phyloP scores from a whole-genome alignment of 768 basidiomycete species.

The Tylopilus felleus region DNA sequence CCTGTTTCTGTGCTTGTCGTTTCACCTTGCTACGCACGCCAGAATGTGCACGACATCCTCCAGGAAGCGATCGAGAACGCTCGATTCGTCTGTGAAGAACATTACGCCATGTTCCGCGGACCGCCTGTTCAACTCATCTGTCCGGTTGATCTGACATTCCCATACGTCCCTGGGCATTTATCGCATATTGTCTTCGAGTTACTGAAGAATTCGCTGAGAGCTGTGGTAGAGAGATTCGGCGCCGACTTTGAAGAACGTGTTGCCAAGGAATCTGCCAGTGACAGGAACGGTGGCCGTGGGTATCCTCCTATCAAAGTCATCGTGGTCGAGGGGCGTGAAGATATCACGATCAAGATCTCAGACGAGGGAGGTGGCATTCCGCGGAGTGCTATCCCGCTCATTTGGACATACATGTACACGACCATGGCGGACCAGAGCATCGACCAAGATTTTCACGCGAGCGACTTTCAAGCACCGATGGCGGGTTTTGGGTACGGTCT shows the following conservation, averaged over 20 bases:
- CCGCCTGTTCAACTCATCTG: conserved; percentile 97
- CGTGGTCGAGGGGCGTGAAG: conserved; percentile 94
- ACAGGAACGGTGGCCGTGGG: conserved; percentile 2
- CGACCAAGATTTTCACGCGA: conserved; percentile 69
- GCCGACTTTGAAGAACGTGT: conserved; percentile 62
- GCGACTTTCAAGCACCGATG: conserved; percentile 98
- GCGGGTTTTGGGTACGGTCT: conserved; percentile 96
- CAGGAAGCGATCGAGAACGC: conserved; percentile 99
- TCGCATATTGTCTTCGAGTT: conserved; percentile 97
- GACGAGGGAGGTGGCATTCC: conserved; percentile 96
- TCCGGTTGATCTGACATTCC: conserved; percentile 78
- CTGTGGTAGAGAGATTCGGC: conserved; percentile 91
- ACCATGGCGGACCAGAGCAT: conserved; percentile 74
- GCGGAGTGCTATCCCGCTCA: conserved; percentile 79
- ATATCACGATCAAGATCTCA: conserved; percentile 98
- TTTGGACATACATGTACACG: conserved; percentile 99
- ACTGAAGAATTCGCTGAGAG: conserved; percentile 95
- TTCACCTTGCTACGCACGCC: not conserved
- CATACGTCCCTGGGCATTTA: conserved; percentile 95
- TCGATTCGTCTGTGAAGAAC: conserved; percentile 90
- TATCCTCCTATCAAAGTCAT: conserved; percentile 40
- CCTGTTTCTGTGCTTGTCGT: not conserved
- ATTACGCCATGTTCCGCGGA: conserved; percentile 92
- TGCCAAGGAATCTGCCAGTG: conserved; percentile 5
- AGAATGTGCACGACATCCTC: conserved; percentile 97